Conservation (phyloP, 2,329 filamentous ascomycete genomes). For the Aureobasidium sp. region DNA sequence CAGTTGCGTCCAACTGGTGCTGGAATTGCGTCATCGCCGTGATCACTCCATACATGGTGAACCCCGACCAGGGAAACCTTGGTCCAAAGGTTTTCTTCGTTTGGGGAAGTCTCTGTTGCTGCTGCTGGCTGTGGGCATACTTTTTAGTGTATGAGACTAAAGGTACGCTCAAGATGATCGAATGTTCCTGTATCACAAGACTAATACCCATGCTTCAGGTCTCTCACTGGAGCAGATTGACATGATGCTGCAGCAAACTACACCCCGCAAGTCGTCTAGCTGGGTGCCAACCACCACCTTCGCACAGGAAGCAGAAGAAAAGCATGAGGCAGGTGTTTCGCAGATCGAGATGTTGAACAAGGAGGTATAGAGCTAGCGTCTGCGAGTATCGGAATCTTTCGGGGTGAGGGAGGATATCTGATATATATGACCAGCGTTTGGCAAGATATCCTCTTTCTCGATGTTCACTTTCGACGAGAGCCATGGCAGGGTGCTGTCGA, state of each 20-base stretch:
- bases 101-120: conserved; percentile 34
- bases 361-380: no score
- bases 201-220: conserved; percentile 16
- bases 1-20: conserved; percentile 84
- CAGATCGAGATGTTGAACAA: no score
- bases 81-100: conserved; percentile 42
- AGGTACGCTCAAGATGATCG: neutral
- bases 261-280: conserved; percentile 33
- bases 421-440: no score
- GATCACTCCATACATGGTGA: conserved; percentile 68
- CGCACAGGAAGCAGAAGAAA: conserved; percentile 17
- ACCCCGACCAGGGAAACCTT: conserved; percentile 49
- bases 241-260: conserved; percentile 41
- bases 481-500: no score
- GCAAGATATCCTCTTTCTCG: no score
- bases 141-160: conserved; percentile 35
- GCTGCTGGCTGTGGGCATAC: conserved; percentile 31
- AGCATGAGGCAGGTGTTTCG: no score
- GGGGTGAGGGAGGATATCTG: no score
- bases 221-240: conserved; percentile 35
- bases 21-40: conserved; percentile 31
- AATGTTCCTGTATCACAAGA: no score
- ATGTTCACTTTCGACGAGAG: no score
- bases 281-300: conserved; percentile 29
- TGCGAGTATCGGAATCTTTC: no score